These are phyloP conservation scores for Phytopythium cucurbitacearum DNA, from an alignment of 352 stramenopile species.

Conservation along the genomic window DNA sequence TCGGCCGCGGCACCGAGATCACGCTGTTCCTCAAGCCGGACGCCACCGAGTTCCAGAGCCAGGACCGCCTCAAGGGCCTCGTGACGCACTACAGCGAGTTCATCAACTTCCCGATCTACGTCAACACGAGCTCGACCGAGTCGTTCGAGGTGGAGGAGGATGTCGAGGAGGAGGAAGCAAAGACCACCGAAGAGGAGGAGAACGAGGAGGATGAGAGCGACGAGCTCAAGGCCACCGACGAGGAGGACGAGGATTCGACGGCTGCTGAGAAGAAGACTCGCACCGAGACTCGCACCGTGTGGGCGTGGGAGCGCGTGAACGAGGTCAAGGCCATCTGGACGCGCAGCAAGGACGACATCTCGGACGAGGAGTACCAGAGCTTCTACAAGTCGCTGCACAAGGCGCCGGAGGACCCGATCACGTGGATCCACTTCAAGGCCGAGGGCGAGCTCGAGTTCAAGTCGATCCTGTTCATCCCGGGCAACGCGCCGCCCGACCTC, in stretches of 20 bases:
- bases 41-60: conserved; percentile 93
- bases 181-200: conserved; percentile 53
- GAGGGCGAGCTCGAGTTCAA: conserved; percentile 99
- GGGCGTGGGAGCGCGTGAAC: conserved; percentile 97
- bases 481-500: conserved; percentile 77
- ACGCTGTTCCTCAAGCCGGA: conserved; percentile 99
- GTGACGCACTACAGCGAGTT: conserved; percentile 99
- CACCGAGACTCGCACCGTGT: conserved; percentile 93
- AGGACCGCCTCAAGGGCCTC: conserved; percentile 93
- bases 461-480: conserved; percentile 97
- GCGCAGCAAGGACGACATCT: conserved; percentile 94
- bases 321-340: conserved; percentile 98
- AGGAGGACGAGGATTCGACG: conserved; percentile 50
- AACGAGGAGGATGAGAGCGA: conserved; percentile 33
- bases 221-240: conserved; percentile 81
- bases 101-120: conserved; percentile 99
- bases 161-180: conserved; percentile 49
- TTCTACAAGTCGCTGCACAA: conserved; percentile 98
- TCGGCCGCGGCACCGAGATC: conserved; percentile 97
- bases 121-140: conserved; percentile 92
- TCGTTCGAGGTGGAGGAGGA: conserved; percentile 90
- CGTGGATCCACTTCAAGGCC: conserved; percentile 99
- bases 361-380: conserved; percentile 97
- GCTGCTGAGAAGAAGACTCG: conserved; percentile 70
- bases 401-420: conserved; percentile 74